phyloP scores from a whole-genome alignment of 768 basidiomycete genomes.

The Mycena kentingensis region DNA sequence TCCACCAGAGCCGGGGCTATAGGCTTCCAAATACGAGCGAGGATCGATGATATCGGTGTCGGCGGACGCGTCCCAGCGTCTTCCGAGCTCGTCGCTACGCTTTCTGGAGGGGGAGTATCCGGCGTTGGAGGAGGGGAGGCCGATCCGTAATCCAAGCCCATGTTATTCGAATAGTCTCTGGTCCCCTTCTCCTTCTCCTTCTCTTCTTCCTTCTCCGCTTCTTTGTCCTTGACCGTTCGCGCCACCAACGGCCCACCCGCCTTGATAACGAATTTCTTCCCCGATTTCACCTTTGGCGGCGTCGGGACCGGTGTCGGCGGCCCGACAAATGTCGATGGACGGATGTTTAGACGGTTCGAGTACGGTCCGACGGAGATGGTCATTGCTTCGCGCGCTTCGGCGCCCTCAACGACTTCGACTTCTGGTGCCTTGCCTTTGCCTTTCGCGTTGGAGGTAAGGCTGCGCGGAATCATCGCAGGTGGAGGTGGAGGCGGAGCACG shows the following conservation, averaged over 20 bases:
- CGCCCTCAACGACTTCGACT: conserved; percentile 8
- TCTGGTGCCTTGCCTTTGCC: not conserved
- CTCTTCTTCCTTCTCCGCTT: too few species aligned
- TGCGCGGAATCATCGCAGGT: not conserved
- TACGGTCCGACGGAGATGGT: conserved; percentile 45
- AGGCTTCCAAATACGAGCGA: too few species aligned
- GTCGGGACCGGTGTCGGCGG: not conserved
- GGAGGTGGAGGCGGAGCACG: not conserved
- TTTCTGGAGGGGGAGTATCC: too few species aligned
- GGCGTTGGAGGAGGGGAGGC: conserved; percentile 23
- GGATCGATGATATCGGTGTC: too few species aligned
- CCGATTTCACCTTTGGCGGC: not conserved
- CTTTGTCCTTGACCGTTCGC: too few species aligned
- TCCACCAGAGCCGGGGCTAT: too few species aligned
- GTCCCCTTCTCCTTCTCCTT: not conserved
- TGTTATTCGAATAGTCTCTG: conserved; percentile 25
- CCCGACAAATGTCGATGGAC: conserved; percentile 16
- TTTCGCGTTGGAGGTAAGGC: not conserved
- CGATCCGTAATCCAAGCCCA: conserved; percentile 28
- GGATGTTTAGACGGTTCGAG: conserved; percentile 57
- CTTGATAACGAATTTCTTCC: not conserved
- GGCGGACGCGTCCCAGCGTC: too few species aligned
- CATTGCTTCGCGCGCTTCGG: conserved; percentile 37
- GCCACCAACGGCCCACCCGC: not conserved
- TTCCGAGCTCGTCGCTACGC: too few species aligned